Conservation (phyloP, 768 basidiomycete genomes). For the Suillus luteus region DNA sequence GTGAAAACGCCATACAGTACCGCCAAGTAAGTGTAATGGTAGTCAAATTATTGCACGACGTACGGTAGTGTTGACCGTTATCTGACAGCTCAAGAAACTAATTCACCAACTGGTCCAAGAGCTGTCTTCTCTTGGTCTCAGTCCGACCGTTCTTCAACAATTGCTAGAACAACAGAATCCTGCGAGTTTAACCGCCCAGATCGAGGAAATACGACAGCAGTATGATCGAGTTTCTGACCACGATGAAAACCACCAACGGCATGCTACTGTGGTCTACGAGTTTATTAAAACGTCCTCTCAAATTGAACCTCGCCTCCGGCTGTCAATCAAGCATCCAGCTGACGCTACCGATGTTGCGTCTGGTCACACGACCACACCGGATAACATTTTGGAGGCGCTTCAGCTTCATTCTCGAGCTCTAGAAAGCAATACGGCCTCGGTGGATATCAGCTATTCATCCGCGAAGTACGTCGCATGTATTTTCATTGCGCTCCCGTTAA, state of each 20-base stretch:
- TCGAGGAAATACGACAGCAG: slow-evolving; percentile 12
- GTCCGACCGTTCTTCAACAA: slow-evolving; percentile 49
- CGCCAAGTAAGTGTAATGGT: slow-evolving; percentile 56
- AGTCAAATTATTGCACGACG: no score
- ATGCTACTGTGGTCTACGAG: slow-evolving; percentile 54
- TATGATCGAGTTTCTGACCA: not conserved
- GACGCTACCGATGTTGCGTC: not conserved
- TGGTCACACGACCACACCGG: slow-evolving; percentile 14
- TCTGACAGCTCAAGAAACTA: slow-evolving; percentile 78
- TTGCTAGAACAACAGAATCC: slow-evolving; percentile 33
- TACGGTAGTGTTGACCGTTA: not conserved
- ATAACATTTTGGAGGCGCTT: slow-evolving; percentile 17
- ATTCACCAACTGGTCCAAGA: slow-evolving; percentile 84
- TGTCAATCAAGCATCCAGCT: slow-evolving; percentile 41
- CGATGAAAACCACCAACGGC: slow-evolving; percentile 6
- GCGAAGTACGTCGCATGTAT: not conserved
- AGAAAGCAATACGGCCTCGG: not conserved
- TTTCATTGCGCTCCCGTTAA: not conserved
- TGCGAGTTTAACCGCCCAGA: slow-evolving; percentile 8
- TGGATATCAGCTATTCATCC: not conserved
- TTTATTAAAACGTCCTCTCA: slow-evolving; percentile 47
- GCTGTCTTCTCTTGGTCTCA: slow-evolving; percentile 68
- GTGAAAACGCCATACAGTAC: slow-evolving; percentile 82
- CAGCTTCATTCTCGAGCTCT: slow-evolving; percentile 7
- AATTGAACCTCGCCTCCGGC: slow-evolving; percentile 58